These are phyloP conservation scores for Singerocomus inundabilis DNA, from an alignment of 1,284 basidiomycete species.

Conservation along the genomic window DNA sequence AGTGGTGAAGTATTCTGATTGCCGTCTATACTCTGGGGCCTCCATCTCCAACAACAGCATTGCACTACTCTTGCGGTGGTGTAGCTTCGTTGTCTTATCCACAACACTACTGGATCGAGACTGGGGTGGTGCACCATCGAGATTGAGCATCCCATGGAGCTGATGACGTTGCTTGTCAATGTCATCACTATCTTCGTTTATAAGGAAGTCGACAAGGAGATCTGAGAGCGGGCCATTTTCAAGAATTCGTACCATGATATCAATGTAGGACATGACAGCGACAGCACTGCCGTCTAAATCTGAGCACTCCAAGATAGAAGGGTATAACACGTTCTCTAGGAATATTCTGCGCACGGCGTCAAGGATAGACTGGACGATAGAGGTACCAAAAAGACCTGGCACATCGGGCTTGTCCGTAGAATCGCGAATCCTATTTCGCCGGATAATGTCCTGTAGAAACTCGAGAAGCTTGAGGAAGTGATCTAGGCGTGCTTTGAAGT, in stretches of 20 bases:
- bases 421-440: slow-evolving; percentile 53
- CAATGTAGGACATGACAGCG: slow-evolving; percentile 96
- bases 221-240: slow-evolving; percentile 68
- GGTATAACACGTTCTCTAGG: slow-evolving; percentile 90
- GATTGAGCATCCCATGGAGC: slow-evolving; percentile 47
- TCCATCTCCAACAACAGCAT: slow-evolving; percentile 84
- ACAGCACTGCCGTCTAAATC: slow-evolving; percentile 91
- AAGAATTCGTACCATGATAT: slow-evolving; percentile 80
- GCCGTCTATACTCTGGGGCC: slow-evolving; percentile 63
- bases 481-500: slow-evolving; percentile 81
- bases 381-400: slow-evolving; percentile 65
- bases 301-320: slow-evolving; percentile 92
- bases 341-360: slow-evolving; percentile 86
- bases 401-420: slow-evolving; percentile 45
- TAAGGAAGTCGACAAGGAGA: slow-evolving; percentile 74
- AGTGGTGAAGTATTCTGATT: slow-evolving; percentile 80
- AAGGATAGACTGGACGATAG: slow-evolving; percentile 79
- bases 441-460: slow-evolving; percentile 87
- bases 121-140: slow-evolving; percentile 41
- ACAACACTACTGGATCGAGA: slow-evolving; percentile 29
- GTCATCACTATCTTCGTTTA: slow-evolving; percentile 80
- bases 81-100: slow-evolving; percentile 46
- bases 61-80: slow-evolving; percentile 76
- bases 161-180: slow-evolving; percentile 43
- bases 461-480: slow-evolving; percentile 89